A percentile compares a stretch with the other conserved stretches of the same genome.
Evolutionary conservation across 1,284 basidiomycete genomes (phyloP).

Genomic region (Fomitopsis schrenkii): DNA sequence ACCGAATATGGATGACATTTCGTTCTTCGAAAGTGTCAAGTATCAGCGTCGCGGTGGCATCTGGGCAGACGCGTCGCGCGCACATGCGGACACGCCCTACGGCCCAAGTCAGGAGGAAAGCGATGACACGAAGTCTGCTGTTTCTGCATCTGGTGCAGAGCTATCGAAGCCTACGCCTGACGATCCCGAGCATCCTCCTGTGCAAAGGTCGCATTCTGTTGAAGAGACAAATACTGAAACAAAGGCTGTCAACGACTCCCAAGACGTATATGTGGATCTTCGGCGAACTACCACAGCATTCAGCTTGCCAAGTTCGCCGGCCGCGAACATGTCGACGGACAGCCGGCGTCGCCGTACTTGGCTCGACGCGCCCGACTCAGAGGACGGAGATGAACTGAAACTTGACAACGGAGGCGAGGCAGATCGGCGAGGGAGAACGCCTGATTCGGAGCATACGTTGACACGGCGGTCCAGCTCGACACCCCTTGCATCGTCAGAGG

Average conservation of each 20-base stretch:
- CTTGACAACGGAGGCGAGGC: constrained; percentile 10
- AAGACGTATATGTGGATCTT: constrained; percentile 9
- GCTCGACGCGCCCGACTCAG: constrained; percentile 28
- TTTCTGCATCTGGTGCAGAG: constrained; percentile 18
- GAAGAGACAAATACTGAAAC: constrained; percentile 19
- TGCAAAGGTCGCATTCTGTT: constrained; percentile 29
- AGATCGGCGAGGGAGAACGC: constrained; percentile 4
- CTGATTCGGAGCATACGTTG: constrained; percentile 1
- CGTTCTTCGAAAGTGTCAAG: constrained; percentile 83
- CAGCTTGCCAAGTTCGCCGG: constrained; percentile 12
- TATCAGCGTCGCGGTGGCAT: constrained; percentile 83
- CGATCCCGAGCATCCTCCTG: constrained; percentile 18
- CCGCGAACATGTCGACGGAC: constrained; percentile 12
- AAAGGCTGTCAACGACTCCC: constrained; percentile 3
- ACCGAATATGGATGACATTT: constrained; percentile 97
- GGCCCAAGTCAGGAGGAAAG: constrained; percentile 8
- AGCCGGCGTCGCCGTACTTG: constrained; percentile 31
- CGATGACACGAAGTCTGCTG: constrained; percentile 16
- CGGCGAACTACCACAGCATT: constrained; percentile 14
- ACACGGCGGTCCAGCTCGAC: constrained; percentile 17
- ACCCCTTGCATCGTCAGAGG: constrained; percentile 4
- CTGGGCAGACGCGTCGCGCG: constrained; percentile 75
- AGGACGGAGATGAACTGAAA: constrained; percentile 21
- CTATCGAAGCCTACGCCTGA: constrained; percentile 12
- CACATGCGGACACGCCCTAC: constrained; percentile 29